Conservation (phyloP, 257 asterid genomes). For the Leonotis leonurus region DNA sequence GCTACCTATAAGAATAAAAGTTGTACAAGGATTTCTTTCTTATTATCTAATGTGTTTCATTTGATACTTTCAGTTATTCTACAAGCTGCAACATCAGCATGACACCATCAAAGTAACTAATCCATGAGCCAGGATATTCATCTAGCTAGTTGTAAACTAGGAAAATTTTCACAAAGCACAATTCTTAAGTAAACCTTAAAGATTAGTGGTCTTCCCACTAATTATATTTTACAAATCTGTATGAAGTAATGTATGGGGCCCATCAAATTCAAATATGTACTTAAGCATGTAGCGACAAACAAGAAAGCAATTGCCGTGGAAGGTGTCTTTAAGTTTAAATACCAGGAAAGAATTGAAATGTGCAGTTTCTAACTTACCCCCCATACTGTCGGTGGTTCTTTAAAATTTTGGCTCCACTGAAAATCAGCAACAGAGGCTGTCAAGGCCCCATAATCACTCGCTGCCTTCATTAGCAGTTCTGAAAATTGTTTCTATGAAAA, state of each 20-base stretch:
- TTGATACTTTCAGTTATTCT: neutral
- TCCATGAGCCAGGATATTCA: neutral
- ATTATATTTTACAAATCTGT: no score
- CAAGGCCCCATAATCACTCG: slow-evolving; percentile 92
- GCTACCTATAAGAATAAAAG: neutral
- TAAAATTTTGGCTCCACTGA: slow-evolving; percentile 96
- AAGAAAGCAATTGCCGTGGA: neutral
- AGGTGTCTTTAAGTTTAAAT: neutral
- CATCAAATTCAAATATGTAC: no score
- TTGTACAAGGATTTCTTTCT: neutral
- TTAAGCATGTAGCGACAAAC: neutral
- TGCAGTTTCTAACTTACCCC: slow-evolving; percentile 56
- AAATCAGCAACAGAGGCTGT: slow-evolving; percentile 90
- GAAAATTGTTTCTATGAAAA: slow-evolving; percentile 89
- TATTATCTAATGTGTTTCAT: neutral
- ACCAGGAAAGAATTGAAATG: neutral
- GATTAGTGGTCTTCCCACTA: no score
- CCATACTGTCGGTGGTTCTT: slow-evolving; percentile 94
- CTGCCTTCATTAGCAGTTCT: slow-evolving; percentile 90
- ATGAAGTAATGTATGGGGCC: no score
- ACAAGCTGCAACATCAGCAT: neutral
- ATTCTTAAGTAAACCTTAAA: neutral
- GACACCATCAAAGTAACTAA: neutral
- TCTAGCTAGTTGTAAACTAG: neutral
- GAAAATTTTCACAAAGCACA: neutral